Conservation (phyloP, 2,329 filamentous ascomycete species). For the Fusarium tupiense region DNA sequence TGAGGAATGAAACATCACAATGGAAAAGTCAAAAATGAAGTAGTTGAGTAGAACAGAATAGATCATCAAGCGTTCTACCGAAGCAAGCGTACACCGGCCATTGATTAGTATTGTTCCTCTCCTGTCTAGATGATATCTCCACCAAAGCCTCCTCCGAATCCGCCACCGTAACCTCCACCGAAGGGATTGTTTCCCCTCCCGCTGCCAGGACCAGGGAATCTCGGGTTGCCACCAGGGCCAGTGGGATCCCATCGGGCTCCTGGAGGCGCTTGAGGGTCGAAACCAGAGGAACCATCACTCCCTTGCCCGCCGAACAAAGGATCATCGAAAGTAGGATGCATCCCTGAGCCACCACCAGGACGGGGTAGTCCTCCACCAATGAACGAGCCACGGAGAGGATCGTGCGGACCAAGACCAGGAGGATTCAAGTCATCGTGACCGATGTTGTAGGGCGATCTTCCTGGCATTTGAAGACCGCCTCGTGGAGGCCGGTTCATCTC, state of each 20-base stretch:
- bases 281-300: conserved; percentile 45
- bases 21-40: neutral
- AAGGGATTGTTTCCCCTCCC: conserved; percentile 52
- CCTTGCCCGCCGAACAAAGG: conserved; percentile 73
- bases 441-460: conserved; percentile 71
- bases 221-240: conserved; percentile 69
- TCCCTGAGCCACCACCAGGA: conserved; percentile 76
- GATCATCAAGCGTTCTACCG: conserved; percentile 20
- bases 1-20: neutral
- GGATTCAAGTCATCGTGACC: conserved; percentile 91
- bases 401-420: conserved; percentile 83
- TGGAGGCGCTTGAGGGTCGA: conserved; percentile 79
- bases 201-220: conserved; percentile 57
- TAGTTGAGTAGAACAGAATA: neutral
- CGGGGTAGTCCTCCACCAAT: conserved; percentile 68
- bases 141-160: conserved; percentile 42
- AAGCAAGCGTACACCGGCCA: conserved; percentile 3
- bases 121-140: conserved; percentile 43
- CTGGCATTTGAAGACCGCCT: conserved; percentile 48
- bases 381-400: conserved; percentile 77
- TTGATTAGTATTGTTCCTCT: neutral
- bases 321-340: conserved; percentile 97
- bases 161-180: conserved; percentile 52
- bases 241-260: conserved; percentile 93
- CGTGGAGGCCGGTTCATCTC: conserved; percentile 75